Percentiles rank a stretch among this genome's conserved stretches.
Conservation (phyloP, 2,329 filamentous ascomycete genomes). For the Graphilbum ipis-grandicollis region DNA sequence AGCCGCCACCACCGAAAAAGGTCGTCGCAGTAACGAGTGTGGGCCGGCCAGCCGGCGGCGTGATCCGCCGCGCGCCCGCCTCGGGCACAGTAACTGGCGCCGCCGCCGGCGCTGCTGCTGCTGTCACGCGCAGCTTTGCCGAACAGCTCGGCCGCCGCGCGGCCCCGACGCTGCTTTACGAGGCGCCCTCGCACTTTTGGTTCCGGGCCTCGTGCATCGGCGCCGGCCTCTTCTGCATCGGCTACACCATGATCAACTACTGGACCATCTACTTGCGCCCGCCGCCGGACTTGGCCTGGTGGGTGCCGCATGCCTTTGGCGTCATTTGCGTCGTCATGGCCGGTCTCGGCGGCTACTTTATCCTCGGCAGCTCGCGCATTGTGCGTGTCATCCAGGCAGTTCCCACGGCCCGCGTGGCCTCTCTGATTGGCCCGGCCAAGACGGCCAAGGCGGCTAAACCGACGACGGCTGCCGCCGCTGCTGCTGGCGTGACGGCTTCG, state of each 20-base stretch:
- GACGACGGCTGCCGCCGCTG: background rate
- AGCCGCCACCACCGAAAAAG: no score
- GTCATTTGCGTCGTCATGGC: conserved; percentile 42
- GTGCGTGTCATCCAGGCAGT: conserved; percentile 40
- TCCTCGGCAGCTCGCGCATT: conserved; percentile 38
- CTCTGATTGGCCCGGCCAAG: conserved; percentile 4
- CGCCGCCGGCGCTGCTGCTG: background rate
- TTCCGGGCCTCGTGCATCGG: conserved; percentile 44
- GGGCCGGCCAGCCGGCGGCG: background rate
- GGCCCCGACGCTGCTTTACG: conserved; percentile 43
- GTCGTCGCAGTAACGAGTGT: no score
- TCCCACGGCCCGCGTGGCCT: conserved; percentile 15
- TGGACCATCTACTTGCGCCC: conserved; percentile 29
- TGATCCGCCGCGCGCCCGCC: background rate
- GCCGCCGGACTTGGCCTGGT: conserved; percentile 32
- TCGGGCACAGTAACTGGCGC: background rate
- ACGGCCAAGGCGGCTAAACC: conserved; percentile 7
- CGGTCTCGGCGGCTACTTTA: conserved; percentile 40
- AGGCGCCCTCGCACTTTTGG: conserved; percentile 44
- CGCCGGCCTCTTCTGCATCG: conserved; percentile 34
- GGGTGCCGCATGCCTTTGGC: conserved; percentile 39
- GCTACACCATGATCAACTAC: conserved; percentile 32
- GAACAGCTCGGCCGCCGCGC: conserved; percentile 37
- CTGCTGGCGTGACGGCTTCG: background rate
- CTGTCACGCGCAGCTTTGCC: conserved; percentile 20